Evolutionary conservation across 2,329 filamentous ascomycete species (phyloP), one percentile per base, ranked within the genome.

Genomic region (Juglanconis oblonga): DNA sequence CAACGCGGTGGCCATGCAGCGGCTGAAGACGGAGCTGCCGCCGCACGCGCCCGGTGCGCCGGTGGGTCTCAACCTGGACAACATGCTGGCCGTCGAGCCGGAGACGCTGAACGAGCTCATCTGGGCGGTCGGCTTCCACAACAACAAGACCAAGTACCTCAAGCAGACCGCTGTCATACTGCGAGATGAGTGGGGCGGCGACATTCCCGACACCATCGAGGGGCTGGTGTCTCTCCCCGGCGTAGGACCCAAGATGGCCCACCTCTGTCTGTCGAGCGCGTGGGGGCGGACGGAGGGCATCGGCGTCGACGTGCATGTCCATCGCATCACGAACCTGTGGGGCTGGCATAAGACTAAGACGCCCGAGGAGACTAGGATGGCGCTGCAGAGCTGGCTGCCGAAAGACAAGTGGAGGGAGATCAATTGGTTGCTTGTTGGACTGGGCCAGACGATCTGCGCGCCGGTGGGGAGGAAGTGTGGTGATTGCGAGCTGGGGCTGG

Each of bases 221-320:
- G 92, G 89, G 0, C 81, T 97, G 24, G 87, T 87, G 55, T 84
- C 86, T 1, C 81, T 97, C 0, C 92, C 92, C 0, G 93, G 93
- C 5, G 93, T 97, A 1, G 93, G 93, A 0, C 93, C 93, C 35
- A 97, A 97, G 76, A 97, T 97, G 93, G 92, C 89, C 11, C 93
- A 95, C 72, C 83, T 97, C 29, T 94, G 90, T 71, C 85, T 97
- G 78, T 89, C 87, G 51, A 89, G 89, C 0, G 88, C 69, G 82
- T 86, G 84, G 84, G 74, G 76, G 67, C 77, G 79, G 38, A 84
- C 83, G 57, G 80, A 86, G 69, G 93, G 93, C 7, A 96, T 97
- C 65, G 93, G 93, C 32, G 93, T 97, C 52, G 93, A 97, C 72
- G 92, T 97, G 5, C 93, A 97, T 74, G 93, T 97, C 3, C 93